A percentile compares a stretch with the other conserved stretches of the same genome.
Evolutionary conservation across 345 rosid genomes (phyloP).

Genomic region (Capsella bursapastoris): DNA sequence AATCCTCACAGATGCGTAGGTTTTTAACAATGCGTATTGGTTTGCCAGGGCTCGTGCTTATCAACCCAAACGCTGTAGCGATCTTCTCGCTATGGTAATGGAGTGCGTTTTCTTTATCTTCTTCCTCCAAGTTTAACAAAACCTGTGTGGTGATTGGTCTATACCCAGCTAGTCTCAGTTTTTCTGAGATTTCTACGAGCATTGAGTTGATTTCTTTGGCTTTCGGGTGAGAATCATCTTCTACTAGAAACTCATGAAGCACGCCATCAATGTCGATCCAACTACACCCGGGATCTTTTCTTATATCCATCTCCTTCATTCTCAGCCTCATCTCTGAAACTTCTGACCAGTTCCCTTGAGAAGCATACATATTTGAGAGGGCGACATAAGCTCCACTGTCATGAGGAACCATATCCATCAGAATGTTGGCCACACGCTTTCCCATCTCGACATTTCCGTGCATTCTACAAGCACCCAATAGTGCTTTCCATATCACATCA

Average conservation of each 20-base stretch:
- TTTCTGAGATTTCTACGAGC: slow-evolving; percentile 54
- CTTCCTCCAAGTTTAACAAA: slow-evolving; percentile 60
- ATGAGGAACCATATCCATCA: slow-evolving; percentile 60
- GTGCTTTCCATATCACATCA: slow-evolving; percentile 71
- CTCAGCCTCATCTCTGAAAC: slow-evolving; percentile 63
- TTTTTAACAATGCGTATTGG: slow-evolving; percentile 66
- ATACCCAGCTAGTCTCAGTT: slow-evolving; percentile 54
- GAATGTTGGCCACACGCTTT: slow-evolving; percentile 51
- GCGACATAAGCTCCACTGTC: slow-evolving; percentile 81
- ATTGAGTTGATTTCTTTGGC: slow-evolving; percentile 55
- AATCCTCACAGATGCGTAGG: slow-evolving; percentile 70
- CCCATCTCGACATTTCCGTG: slow-evolving; percentile 66
- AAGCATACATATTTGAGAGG: slow-evolving; percentile 69
- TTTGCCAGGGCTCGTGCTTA: slow-evolving; percentile 56
- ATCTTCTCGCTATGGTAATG: slow-evolving; percentile 77
- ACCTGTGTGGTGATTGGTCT: slow-evolving; percentile 60
- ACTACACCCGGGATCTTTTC: slow-evolving; percentile 81
- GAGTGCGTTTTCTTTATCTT: slow-evolving; percentile 56
- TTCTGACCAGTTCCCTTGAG: slow-evolving; percentile 62
- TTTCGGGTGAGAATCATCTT: slow-evolving; percentile 66
- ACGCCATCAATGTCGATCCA: slow-evolving; percentile 69
- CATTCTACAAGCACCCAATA: slow-evolving; percentile 68
- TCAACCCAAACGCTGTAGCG: slow-evolving; percentile 65
- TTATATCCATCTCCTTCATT: slow-evolving; percentile 69
- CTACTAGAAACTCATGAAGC: slow-evolving; percentile 67